Percentiles rank a stretch among this genome's conserved stretches.
Conservation (phyloP, 225 moss, liverwort and hornwort genomes). For the Antitrichia curtipendula region DNA sequence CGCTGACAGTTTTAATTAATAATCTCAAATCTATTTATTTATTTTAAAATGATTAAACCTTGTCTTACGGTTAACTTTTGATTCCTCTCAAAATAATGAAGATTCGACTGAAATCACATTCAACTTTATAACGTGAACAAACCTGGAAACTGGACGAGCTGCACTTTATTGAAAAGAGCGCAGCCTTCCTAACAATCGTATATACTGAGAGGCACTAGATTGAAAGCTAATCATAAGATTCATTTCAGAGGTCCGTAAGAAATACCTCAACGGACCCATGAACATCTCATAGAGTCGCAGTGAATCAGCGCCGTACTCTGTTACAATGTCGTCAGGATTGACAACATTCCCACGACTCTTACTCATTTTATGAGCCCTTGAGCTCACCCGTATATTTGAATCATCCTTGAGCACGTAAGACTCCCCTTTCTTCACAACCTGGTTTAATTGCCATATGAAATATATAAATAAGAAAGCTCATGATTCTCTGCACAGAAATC, state of each 20-base stretch:
- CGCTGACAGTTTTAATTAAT: background rate
- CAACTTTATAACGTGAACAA: background rate
- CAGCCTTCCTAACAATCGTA: background rate
- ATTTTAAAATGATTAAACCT: too few relatives aligned
- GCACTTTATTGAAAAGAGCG: background rate
- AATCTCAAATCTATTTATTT: background rate
- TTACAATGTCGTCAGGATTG: constrained; percentile 87
- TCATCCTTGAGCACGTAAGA: constrained; percentile 68
- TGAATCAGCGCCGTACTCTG: constrained; percentile 91
- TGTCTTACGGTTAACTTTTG: background rate
- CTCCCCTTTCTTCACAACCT: constrained; percentile 85
- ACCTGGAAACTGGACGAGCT: background rate
- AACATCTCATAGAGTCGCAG: constrained; percentile 97
- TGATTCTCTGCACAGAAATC: background rate
- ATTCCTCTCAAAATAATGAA: background rate
- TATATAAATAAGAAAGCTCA: background rate
- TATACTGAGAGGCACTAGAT: background rate
- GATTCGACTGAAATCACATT: background rate
- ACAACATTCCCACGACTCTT: constrained; percentile 97
- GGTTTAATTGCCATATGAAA: background rate
- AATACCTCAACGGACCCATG: constrained; percentile 89
- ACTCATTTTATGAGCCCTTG: constrained; percentile 98
- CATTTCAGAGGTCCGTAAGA: background rate
- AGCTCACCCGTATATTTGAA: constrained; percentile 54
- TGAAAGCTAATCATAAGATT: background rate